Conservation (phyloP, 1,139 yeast species). For the Magnusiomyces magnusii region DNA sequence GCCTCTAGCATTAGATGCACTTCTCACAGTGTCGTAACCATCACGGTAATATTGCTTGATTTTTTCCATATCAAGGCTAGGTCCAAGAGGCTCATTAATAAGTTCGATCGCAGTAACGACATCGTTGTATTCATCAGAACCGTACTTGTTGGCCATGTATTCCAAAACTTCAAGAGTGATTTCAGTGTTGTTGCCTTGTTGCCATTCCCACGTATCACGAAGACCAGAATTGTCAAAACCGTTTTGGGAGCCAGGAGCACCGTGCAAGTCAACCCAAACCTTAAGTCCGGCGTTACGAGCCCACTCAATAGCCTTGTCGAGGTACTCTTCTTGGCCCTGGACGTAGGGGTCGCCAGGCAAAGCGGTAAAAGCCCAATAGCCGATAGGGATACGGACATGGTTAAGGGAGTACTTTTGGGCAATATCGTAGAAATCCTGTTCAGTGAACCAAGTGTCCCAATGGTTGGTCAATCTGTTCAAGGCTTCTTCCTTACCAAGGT, state of each 20-base stretch:
- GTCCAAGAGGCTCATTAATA: constrained; percentile 84
- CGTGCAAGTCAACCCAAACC: constrained; percentile 91
- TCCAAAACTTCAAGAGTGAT: constrained; percentile 44
- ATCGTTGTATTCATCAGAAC: constrained; percentile 53
- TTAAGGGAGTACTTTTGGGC: constrained; percentile 59
- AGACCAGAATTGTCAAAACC: constrained; percentile 94
- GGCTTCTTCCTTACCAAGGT: constrained; percentile 58
- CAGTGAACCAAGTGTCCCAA: constrained; percentile 76
- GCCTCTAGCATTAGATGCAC: constrained; percentile 43
- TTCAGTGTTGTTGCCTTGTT: constrained; percentile 40
- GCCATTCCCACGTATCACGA: constrained; percentile 56
- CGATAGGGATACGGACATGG: constrained; percentile 84
- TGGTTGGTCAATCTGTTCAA: constrained; percentile 48
- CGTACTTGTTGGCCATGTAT: constrained; percentile 52
- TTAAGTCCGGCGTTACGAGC: constrained; percentile 52
- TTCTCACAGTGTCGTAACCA: constrained; percentile 50
- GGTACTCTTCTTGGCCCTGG: constrained; percentile 67
- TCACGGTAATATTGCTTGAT: constrained; percentile 49
- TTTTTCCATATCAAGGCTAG: constrained; percentile 49
- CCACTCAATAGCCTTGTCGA: constrained; percentile 76
- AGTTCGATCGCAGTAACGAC: constrained; percentile 79
- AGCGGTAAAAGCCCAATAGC: constrained; percentile 86
- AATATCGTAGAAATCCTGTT: constrained; percentile 60
- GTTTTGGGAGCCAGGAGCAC: constrained; percentile 94
- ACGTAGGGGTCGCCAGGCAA: constrained; percentile 75